Conservation (phyloP, 2,329 filamentous ascomycete species). For the Bipolaris gigantea region DNA sequence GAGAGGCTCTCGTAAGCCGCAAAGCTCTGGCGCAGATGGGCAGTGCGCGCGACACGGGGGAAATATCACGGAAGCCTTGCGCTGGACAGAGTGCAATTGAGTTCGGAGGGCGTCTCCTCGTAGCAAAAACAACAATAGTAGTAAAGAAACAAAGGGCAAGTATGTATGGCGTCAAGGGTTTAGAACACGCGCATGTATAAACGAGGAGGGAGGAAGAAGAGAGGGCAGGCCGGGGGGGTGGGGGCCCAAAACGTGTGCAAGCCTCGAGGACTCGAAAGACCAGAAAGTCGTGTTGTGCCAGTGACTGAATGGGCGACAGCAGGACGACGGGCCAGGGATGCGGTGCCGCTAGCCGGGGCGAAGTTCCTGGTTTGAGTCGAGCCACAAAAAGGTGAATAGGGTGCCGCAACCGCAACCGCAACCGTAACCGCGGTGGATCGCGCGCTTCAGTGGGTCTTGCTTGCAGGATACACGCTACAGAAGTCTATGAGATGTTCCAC, state of each 20-base stretch:
- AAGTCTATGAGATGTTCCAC: too few species aligned
- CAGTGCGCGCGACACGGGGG: slow-evolving; percentile 4
- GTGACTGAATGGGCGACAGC: slow-evolving; percentile 15
- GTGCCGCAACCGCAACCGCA: too few species aligned
- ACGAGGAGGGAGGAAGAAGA: slow-evolving; percentile 4
- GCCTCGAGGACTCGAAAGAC: slow-evolving; percentile 1
- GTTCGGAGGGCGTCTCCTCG: too few species aligned
- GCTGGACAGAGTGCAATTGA: neutral
- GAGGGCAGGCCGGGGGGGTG: neutral
- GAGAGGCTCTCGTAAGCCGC: slow-evolving; percentile 9
- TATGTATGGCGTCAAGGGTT: neutral
- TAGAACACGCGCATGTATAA: neutral
- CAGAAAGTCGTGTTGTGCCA: slow-evolving; percentile 21
- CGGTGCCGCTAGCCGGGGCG: slow-evolving; percentile 18
- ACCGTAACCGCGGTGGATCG: too few species aligned
- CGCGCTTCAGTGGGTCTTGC: too few species aligned
- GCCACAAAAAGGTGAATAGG: neutral
- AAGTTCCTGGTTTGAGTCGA: slow-evolving; percentile 2
- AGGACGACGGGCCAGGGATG: slow-evolving; percentile 12
- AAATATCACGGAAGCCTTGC: slow-evolving; percentile 1
- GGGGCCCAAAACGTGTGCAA: slow-evolving; percentile 4
- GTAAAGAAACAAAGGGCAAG: too few species aligned
- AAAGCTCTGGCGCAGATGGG: slow-evolving; percentile 5
- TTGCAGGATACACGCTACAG: too few species aligned
- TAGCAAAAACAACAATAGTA: too few species aligned